A percentile compares a stretch with the other conserved stretches of the same genome.
Conservation (phyloP, 129 eudicot genomes). For the Lactuca sativa region DNA sequence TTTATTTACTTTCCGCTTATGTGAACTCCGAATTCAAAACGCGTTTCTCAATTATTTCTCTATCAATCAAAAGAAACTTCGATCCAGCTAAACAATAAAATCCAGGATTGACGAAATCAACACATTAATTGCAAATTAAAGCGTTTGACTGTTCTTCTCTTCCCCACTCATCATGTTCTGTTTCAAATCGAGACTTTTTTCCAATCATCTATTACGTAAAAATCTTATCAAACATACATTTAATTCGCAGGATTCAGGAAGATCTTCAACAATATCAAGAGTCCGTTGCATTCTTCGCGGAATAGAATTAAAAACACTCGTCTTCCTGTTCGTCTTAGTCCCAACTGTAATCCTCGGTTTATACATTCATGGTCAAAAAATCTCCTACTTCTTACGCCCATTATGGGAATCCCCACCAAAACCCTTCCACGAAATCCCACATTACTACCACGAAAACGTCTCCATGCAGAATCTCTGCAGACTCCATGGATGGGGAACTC, state of each 20-base stretch:
- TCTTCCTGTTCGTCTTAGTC: constrained; percentile 54
- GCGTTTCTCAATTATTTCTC: neutral
- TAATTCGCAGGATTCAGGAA: constrained; percentile 59
- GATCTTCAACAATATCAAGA: constrained; percentile 54
- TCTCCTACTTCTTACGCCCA: constrained; percentile 80
- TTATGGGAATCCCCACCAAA: constrained; percentile 92
- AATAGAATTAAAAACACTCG: constrained; percentile 56
- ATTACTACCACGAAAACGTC: constrained; percentile 82
- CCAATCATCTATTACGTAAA: neutral
- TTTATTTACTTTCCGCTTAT: constrained; percentile 3
- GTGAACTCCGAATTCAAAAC: neutral
- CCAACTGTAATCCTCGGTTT: constrained; percentile 51
- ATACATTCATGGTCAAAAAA: constrained; percentile 73
- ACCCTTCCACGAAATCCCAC: constrained; percentile 77
- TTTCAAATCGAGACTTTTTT: neutral
- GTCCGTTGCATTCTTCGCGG: constrained; percentile 71
- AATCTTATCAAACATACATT: constrained; percentile 1
- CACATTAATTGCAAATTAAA: no score
- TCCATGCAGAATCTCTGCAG: constrained; percentile 82
- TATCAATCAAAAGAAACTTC: neutral
- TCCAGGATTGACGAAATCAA: no score
- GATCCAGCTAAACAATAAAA: no score
- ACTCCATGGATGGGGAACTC: constrained; percentile 87
- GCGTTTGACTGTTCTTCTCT: neutral
- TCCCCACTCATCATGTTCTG: neutral